Percentiles rank a stretch among this genome's conserved stretches.
Conservation (phyloP, 2,329 filamentous ascomycete species). For the Corniculantispora saksenae region DNA sequence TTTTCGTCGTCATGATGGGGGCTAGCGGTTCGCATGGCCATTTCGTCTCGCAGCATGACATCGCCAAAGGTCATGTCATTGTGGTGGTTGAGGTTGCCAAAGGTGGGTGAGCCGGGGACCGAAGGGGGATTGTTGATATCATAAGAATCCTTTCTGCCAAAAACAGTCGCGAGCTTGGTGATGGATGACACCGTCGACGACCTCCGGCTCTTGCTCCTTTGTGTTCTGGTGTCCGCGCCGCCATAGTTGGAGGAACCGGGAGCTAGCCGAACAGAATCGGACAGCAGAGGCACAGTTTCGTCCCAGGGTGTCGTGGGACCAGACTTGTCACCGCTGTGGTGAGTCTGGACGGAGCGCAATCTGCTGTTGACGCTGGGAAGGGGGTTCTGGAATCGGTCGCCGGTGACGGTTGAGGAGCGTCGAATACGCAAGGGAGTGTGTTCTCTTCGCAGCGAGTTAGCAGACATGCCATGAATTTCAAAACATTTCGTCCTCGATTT, state of each 20-base stretch:
- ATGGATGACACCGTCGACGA: constrained; percentile 55
- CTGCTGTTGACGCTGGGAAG: constrained; percentile 34
- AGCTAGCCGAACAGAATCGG: constrained; percentile 33
- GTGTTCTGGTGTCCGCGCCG: constrained; percentile 38
- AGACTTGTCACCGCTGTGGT: constrained; percentile 50
- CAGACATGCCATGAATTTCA: background rate
- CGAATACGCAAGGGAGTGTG: constrained; percentile 65
- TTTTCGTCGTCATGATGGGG: constrained; percentile 36
- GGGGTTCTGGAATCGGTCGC: constrained; percentile 38
- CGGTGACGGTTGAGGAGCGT: constrained; percentile 53
- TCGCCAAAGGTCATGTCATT: constrained; percentile 64
- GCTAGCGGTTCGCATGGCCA: constrained; percentile 42
- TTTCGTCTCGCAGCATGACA: constrained; percentile 69
- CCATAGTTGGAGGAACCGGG: constrained; percentile 42
- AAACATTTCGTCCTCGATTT: background rate
- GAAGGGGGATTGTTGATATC: constrained; percentile 71
- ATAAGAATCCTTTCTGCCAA: constrained; percentile 47
- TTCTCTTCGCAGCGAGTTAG: constrained; percentile 43
- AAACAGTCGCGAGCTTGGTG: constrained; percentile 39
- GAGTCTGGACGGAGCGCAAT: constrained; percentile 36
- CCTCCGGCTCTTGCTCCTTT: constrained; percentile 43
- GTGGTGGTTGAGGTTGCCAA: constrained; percentile 50
- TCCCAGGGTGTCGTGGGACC: constrained; percentile 45
- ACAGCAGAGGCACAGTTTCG: constrained; percentile 58
- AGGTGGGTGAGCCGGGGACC: constrained; percentile 60